Evolutionary conservation across 2,329 filamentous ascomycete species (phyloP), one percentile per base, ranked within the genome.

Genomic region (Pyrenophora graminea): DNA sequence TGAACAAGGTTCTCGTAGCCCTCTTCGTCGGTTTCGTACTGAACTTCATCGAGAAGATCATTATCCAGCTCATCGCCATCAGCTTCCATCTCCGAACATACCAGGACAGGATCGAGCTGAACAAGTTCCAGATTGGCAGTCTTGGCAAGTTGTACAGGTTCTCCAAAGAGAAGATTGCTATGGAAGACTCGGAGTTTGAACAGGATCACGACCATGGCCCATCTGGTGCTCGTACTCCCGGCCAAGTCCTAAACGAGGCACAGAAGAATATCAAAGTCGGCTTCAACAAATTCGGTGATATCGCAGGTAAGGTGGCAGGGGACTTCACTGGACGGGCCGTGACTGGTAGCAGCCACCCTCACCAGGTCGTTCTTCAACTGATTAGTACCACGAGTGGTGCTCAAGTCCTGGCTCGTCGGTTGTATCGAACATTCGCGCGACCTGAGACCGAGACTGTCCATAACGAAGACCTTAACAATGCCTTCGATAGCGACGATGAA

Each of bases 31-130:
- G 90, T 55, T 83, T 86, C 0, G 79, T 85, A 2, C 78, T 97
- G 55, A 97, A 97, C 73, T 88, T 94, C 53, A 80, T 88, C 45
- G 92, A 97, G 73, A 97, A 97, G 78, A 89, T 97, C 53, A 83
- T 96, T 61, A 96, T 97, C 48, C 92, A 97, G 68, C 87, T 96
- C 75, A 96, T 97, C 61, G 92, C 93, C 27, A 92, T 92, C 51
- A 91, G 88, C 55, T 97, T 97, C 74, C 93, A 97, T 71, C 80
- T 90, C 51, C 84, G 93, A 38, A 97, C 93, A 0, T 97, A 97
- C 66, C 86, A 90, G 19, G 90, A 93, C 62, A 82, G 93, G 13
- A 97, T 97, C 63, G 90, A 94, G 55, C 82, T 93, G 72, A 96
- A 96, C 79, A 96, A 96, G 70, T 91, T 92, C 58, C 89, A 95